Base-by-base conservation (phyloP, 768 basidiomycete species). In the Boletus tylopilopsis region DNA sequence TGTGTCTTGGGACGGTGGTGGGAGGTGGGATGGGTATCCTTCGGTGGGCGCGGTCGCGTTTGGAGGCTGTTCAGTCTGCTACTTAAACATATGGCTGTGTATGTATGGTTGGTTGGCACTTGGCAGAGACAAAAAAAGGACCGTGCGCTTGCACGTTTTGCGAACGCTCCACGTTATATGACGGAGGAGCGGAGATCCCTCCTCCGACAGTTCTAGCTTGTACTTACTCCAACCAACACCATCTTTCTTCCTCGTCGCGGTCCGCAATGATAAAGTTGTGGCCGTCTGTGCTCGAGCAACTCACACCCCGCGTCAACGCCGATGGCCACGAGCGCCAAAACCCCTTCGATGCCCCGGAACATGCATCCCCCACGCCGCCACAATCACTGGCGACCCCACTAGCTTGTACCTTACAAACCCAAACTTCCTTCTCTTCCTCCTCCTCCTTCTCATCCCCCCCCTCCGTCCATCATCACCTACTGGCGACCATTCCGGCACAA, bases 201-300 rank as follows among this genome's bases (percentile, higher is more conserved):
- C 18, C 35, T 59, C 58, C 59, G 27, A 12, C 27, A 1, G 27
- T 11, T 29, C 27, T 12, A 29, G n/a, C n/a, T n/a, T n/a, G n/a
- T n/a, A n/a, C n/a, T n/a, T n/a, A n/a, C n/a, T 25, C 18, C 52
- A n/a, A 56, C 52, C 57, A 50, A 23, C 51, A 42, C 35, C 39
- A 37, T 3, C 43, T n/a, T 2, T 41, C 49, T 1, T 67, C 55
- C 15, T 50, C 62, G n/a, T 45, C 56, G 9, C 53, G 39, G 16
- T 25, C 58, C 32, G 64, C 67, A 47, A 86, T 88, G 82, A 73
- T 89, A 57, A 84, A 81, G 62, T 71, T 88, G 53, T 86, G 88
- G 88, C 78, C 82, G 42, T 63, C 62, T 47, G 66, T 68, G 54
- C 65, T 64, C 45, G 83, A 82, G 59, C 81, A 81, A 60, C 72